Evolutionary conservation across 257 asterid genomes (phyloP).

Genomic region (Solanum medicagineum): DNA sequence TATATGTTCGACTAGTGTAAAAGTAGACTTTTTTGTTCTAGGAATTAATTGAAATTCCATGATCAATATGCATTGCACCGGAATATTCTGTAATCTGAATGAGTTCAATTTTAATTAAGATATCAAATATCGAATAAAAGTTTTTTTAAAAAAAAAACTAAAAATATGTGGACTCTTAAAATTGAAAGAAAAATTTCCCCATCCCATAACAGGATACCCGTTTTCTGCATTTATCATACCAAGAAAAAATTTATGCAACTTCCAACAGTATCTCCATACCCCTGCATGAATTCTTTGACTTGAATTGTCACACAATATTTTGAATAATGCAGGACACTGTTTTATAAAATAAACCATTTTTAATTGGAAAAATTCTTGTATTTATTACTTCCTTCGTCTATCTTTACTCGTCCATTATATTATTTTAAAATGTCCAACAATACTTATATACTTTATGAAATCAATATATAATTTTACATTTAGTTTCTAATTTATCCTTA

Average conservation of each 20-base stretch:
- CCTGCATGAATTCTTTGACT: background rate
- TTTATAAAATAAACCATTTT: background rate
- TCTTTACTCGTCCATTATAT: too few species aligned
- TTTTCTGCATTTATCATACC: background rate
- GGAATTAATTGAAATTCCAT: background rate
- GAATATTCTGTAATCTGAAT: too few species aligned
- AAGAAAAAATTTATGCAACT: background rate
- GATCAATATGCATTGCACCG: too few species aligned
- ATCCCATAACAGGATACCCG: background rate
- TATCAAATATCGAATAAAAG: too few species aligned
- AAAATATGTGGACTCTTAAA: background rate
- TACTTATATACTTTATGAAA: too few species aligned
- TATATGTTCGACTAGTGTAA: background rate
- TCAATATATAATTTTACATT: too few species aligned
- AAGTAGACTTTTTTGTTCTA: background rate
- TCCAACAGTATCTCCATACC: background rate
- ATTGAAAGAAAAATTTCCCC: background rate
- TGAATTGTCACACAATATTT: background rate
- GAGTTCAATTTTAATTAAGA: too few species aligned
- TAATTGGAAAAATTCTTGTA: too few species aligned
- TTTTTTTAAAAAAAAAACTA: too few species aligned
- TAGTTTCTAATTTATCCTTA: too few species aligned
- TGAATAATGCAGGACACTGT: background rate
- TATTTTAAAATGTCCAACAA: too few species aligned
- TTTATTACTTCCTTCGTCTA: too few species aligned